A percentile compares a stretch with the other conserved stretches of the same genome.
phyloP scores from a whole-genome alignment of 2,329 filamentous ascomycete genomes.

The Fusarium brachygibbosum region DNA sequence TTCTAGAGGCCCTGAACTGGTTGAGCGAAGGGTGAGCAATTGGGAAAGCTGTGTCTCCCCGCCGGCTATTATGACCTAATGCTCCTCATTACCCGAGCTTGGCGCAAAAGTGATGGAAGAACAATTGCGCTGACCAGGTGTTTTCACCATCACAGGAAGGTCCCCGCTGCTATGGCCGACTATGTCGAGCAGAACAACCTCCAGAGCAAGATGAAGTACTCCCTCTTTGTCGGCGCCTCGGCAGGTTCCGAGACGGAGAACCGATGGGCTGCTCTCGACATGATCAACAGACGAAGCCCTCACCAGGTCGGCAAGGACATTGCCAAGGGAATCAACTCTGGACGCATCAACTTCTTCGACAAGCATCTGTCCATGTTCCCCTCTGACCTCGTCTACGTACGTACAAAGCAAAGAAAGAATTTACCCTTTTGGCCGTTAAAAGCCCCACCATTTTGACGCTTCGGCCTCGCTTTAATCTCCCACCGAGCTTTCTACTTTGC shows the following conservation, averaged over 20 bases:
- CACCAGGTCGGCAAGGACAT: conserved; percentile 94
- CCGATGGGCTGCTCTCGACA: conserved; percentile 88
- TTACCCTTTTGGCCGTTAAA: conserved; percentile 8
- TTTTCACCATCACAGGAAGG: conserved; percentile 69
- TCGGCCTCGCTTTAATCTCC: conserved; percentile 41
- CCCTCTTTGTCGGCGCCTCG: conserved; percentile 89
- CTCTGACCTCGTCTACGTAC: conserved; percentile 83
- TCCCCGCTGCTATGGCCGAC: conserved; percentile 86
- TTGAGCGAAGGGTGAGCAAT: neutral
- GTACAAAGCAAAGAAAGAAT: conserved; percentile 35
- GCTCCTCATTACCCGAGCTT: conserved; percentile 36
- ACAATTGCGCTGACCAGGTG: conserved; percentile 32
- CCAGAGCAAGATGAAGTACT: conserved; percentile 87
- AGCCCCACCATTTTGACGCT: conserved; percentile 27
- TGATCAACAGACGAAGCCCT: conserved; percentile 87
- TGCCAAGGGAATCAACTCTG: conserved; percentile 89
- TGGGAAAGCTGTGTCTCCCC: conserved; percentile 13
- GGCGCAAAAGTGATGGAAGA: conserved; percentile 9
- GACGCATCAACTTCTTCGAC: conserved; percentile 91
- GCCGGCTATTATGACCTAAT: conserved; percentile 31
- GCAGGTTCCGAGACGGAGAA: conserved; percentile 92
- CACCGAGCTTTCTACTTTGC: conserved; percentile 29
- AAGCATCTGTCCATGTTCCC: conserved; percentile 96
- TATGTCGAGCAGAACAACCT: conserved; percentile 89
- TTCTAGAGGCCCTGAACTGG: neutral